These are phyloP conservation scores for Styphnolobium japonicum DNA, from an alignment of 306 rosid genomes.

Conservation along the genomic window DNA sequence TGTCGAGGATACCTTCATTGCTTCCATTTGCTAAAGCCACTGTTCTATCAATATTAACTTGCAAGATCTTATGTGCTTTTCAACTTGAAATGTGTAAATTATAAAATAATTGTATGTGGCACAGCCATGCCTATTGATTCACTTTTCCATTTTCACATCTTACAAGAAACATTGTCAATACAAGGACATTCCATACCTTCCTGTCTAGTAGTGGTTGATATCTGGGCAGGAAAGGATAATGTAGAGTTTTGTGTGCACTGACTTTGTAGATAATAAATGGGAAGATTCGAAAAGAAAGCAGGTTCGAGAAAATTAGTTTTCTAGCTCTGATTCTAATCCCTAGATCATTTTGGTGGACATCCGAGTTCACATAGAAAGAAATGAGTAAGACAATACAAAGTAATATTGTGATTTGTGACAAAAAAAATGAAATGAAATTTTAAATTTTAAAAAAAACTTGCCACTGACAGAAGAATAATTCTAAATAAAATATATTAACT, in stretches of 20 bases:
- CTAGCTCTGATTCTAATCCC: constrained; percentile 54
- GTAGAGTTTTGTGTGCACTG: constrained; percentile 46
- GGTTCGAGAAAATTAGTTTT: constrained; percentile 40
- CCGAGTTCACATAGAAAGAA: not conserved
- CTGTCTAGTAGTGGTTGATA: constrained; percentile 16
- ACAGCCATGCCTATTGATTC: not conserved
- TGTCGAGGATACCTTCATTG: constrained; percentile 2
- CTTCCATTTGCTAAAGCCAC: constrained; percentile 41
- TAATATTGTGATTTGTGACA: not conserved
- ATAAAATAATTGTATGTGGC: not conserved
- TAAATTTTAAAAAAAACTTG: not conserved
- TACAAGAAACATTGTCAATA: not conserved
- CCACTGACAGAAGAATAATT: not conserved
- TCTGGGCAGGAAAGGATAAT: constrained; percentile 28
- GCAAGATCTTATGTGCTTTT: constrained; percentile 83
- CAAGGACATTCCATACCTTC: constrained; percentile 47
- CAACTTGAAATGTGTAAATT: constrained; percentile 56
- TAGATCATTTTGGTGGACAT: constrained; percentile 24
- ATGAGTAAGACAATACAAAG: not conserved
- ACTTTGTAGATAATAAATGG: constrained; percentile 43
- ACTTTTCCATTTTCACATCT: no score
- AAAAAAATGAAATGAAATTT: not conserved
- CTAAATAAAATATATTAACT: constrained; percentile 16
- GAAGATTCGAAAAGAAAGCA: constrained; percentile 41
- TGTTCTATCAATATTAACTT: constrained; percentile 43